Evolutionary conservation across 2,329 filamentous ascomycete genomes (phyloP).

Genomic region (Cercospora brassicicola): DNA sequence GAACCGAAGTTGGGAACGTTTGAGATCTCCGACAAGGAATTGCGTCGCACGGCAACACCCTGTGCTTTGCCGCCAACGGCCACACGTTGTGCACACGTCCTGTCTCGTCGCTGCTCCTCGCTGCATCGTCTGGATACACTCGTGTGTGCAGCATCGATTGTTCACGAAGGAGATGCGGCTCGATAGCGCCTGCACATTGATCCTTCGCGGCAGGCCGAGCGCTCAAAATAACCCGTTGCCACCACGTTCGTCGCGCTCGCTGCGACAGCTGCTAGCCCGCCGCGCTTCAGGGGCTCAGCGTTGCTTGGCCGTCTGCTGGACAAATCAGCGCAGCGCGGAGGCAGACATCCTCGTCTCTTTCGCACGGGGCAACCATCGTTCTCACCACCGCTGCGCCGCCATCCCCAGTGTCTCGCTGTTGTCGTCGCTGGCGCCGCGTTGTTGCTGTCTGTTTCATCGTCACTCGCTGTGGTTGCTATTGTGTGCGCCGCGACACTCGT

Average conservation of each 20-base stretch:
- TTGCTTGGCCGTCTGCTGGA: background rate
- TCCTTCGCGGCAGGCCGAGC: background rate
- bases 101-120: background rate
- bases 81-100: background rate
- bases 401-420: background rate
- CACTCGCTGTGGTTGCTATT: background rate
- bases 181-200: background rate
- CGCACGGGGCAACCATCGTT: slow-evolving; percentile 7
- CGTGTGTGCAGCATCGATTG: background rate
- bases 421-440: background rate
- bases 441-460: background rate
- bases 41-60: background rate
- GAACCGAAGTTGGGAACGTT: background rate
- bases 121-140: background rate
- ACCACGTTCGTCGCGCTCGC: background rate
- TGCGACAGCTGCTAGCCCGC: background rate
- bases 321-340: background rate
- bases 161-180: background rate
- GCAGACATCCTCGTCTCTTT: background rate
- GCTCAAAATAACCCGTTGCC: slow-evolving; percentile 2
- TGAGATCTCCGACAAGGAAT: background rate
- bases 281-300: background rate
- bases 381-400: slow-evolving; percentile 3
- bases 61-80: background rate
- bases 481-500: slow-evolving; percentile 7